phyloP scores from a whole-genome alignment of 1,284 basidiomycete genomes.

The Naganishia sp. region DNA sequence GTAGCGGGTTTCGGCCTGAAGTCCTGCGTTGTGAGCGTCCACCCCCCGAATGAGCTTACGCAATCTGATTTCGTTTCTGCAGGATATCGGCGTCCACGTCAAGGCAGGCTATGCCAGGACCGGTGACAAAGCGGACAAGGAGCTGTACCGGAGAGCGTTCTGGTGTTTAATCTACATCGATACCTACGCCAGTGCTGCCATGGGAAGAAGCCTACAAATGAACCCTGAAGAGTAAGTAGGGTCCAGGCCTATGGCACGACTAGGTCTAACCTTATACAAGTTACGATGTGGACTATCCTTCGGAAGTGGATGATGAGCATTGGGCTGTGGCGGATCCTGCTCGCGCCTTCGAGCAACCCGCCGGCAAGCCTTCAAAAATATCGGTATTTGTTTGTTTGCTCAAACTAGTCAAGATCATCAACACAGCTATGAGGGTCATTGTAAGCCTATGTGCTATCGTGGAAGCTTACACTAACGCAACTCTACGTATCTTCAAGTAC shows the following conservation, averaged over 20 bases:
- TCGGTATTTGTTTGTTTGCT: slow-evolving; percentile 68
- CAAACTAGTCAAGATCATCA: slow-evolving; percentile 69
- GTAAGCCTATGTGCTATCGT: slow-evolving; percentile 55
- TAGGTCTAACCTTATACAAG: slow-evolving; percentile 46
- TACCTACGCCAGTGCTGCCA: slow-evolving; percentile 64
- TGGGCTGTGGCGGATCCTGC: slow-evolving; percentile 62
- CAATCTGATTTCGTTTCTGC: slow-evolving; percentile 5
- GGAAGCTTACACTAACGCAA: no score
- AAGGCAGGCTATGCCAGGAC: slow-evolving; percentile 43
- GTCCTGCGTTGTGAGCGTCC: slow-evolving; percentile 65
- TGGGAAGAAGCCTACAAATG: slow-evolving; percentile 78
- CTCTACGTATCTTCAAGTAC: slow-evolving; percentile 59
- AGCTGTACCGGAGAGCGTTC: slow-evolving; percentile 75
- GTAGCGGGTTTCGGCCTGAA: slow-evolving; percentile 69
- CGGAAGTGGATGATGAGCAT: slow-evolving; percentile 83
- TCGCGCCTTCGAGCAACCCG: slow-evolving; percentile 62
- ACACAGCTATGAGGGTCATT: slow-evolving; percentile 68
- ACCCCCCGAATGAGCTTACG: no score
- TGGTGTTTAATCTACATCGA: slow-evolving; percentile 62
- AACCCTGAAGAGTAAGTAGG: slow-evolving; percentile 78
- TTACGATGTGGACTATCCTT: slow-evolving; percentile 73
- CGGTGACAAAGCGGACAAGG: slow-evolving; percentile 58
- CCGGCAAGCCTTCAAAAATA: slow-evolving; percentile 62
- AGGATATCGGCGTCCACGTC: slow-evolving; percentile 53
- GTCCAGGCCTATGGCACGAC: not conserved